Evolutionary conservation across 202 grass and related monocot genomes (phyloP).

Genomic region (Miscanthus sacchariflorus): DNA sequence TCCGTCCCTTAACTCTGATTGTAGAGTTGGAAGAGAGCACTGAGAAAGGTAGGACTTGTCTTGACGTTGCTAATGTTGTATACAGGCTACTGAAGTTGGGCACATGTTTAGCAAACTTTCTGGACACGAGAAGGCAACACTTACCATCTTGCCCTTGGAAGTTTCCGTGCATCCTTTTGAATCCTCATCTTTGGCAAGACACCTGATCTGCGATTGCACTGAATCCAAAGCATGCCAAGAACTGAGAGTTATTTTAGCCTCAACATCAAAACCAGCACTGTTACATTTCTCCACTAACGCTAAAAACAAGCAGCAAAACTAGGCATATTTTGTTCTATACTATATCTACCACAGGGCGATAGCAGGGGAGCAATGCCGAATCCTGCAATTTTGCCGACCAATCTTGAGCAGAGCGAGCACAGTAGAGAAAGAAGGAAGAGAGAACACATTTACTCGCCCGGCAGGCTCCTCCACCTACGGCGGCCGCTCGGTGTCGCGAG

Average conservation of each 20-base stretch:
- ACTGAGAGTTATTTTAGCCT: not conserved
- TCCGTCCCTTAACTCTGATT: not conserved
- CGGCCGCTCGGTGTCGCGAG: not conserved
- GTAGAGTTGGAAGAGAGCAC: not conserved
- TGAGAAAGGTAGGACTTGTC: not conserved
- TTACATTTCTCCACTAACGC: not conserved
- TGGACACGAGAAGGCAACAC: slow-evolving; percentile 1
- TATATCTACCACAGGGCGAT: too few relatives aligned
- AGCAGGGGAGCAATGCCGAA: not conserved
- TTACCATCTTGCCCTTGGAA: not conserved
- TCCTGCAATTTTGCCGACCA: not conserved
- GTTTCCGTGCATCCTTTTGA: slow-evolving; percentile 1
- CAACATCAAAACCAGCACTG: not conserved
- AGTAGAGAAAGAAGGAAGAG: not conserved
- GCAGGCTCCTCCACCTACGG: not conserved
- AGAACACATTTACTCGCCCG: slow-evolving; percentile 5
- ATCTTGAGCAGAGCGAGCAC: not conserved
- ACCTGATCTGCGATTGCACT: slow-evolving; percentile 38
- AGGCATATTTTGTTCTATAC: not conserved
- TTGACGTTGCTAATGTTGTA: not conserved
- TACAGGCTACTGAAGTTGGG: not conserved
- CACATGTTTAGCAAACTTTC: not conserved
- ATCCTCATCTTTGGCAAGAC: slow-evolving; percentile 5
- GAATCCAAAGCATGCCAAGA: slow-evolving; percentile 8
- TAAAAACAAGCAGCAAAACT: not conserved